These are phyloP conservation scores for Trametes coccinea DNA, from an alignment of 768 basidiomycete genomes.

Conservation along the genomic window DNA sequence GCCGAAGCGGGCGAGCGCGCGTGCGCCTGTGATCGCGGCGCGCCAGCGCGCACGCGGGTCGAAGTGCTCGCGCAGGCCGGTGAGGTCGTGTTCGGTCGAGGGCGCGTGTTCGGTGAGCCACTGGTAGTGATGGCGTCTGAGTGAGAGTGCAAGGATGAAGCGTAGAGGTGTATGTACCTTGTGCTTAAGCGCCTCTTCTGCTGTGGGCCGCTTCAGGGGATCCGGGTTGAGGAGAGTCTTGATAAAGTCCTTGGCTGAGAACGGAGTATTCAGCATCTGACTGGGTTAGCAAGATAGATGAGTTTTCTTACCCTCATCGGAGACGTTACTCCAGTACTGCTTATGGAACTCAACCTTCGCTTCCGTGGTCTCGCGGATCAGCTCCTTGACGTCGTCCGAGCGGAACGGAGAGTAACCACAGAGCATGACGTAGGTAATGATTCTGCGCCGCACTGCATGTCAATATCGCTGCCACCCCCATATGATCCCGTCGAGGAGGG, in stretches of 20 bases:
- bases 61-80: slow-evolving; percentile 81
- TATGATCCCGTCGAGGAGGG: background rate
- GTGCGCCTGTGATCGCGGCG: slow-evolving; percentile 59
- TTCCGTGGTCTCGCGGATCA: slow-evolving; percentile 81
- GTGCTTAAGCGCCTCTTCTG: slow-evolving; percentile 66
- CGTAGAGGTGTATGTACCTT: slow-evolving; percentile 46
- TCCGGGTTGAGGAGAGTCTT: slow-evolving; percentile 67
- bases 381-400: slow-evolving; percentile 71
- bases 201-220: slow-evolving; percentile 70
- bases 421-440: slow-evolving; percentile 93
- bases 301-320: slow-evolving; percentile 55
- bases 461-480: background rate
- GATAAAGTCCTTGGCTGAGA: slow-evolving; percentile 83
- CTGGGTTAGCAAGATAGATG: background rate
- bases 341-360: slow-evolving; percentile 92
- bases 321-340: slow-evolving; percentile 91
- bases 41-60: slow-evolving; percentile 75
- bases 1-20: slow-evolving; percentile 36
- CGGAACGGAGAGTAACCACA: slow-evolving; percentile 97
- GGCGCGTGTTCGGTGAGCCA: slow-evolving; percentile 74
- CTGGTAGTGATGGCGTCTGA: slow-evolving; percentile 33
- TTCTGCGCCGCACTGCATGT: slow-evolving; percentile 43
- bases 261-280: background rate
- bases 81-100: slow-evolving; percentile 74
- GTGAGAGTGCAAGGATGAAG: background rate